These are phyloP conservation scores for Beauveria medogensis DNA, from an alignment of 2,329 filamentous ascomycete genomes.

Conservation along the genomic window DNA sequence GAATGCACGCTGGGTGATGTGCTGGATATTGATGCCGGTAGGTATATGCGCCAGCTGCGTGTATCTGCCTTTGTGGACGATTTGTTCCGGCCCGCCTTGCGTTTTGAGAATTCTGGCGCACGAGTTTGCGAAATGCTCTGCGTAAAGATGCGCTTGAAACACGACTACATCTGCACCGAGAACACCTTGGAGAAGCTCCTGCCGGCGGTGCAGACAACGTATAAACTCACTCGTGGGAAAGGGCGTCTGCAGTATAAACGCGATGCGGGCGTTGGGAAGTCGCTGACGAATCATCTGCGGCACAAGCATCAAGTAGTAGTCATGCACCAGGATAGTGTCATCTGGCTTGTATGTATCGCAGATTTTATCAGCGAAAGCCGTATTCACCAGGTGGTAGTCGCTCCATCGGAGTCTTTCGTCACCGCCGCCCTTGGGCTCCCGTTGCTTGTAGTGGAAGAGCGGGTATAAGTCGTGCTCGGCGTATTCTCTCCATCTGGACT, in stretches of 20 bases:
- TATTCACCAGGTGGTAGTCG: constrained; percentile 88
- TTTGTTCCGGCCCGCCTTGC: constrained; percentile 64
- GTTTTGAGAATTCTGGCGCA: constrained; percentile 88
- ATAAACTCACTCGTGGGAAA: constrained; percentile 96
- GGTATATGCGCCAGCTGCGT: constrained; percentile 93
- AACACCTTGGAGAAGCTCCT: constrained; percentile 82
- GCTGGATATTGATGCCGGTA: constrained; percentile 81
- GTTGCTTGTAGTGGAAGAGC: constrained; percentile 91
- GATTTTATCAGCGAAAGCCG: constrained; percentile 83
- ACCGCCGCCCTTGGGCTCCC: constrained; percentile 78
- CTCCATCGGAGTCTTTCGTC: constrained; percentile 80
- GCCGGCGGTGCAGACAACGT: constrained; percentile 76
- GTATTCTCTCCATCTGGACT: constrained; percentile 79
- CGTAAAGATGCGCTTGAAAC: constrained; percentile 93
- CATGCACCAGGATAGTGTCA: constrained; percentile 85
- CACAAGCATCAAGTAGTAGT: constrained; percentile 86
- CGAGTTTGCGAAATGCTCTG: constrained; percentile 87
- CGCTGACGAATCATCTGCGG: constrained; percentile 82
- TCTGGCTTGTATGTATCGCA: constrained; percentile 83
- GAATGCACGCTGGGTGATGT: constrained; percentile 68
- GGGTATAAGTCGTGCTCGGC: constrained; percentile 88
- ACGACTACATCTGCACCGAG: constrained; percentile 87
- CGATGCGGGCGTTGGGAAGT: constrained; percentile 81
- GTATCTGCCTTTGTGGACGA: constrained; percentile 59
- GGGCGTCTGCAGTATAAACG: constrained; percentile 87